Evolutionary conservation across 306 rosid genomes (phyloP).

Genomic region (Prunus fruticosa): DNA sequence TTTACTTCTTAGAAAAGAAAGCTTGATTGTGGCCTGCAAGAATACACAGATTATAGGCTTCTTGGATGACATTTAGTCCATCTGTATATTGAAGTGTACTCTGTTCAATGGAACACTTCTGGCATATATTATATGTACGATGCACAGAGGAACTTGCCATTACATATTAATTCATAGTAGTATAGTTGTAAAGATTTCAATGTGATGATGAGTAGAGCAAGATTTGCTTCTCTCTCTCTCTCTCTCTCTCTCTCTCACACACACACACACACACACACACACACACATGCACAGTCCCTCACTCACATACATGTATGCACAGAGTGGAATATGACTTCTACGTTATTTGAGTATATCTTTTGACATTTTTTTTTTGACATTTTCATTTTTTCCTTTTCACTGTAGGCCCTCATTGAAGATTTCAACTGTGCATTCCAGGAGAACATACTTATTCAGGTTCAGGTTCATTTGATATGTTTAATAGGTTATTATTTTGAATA

Average conservation of each 20-base stretch:
- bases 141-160: background rate
- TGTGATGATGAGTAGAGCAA: background rate
- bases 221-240: background rate
- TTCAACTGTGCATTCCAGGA: conserved; percentile 96
- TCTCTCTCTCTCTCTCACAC: background rate
- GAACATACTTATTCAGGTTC: conserved; percentile 78
- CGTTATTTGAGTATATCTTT: conserved; percentile 2
- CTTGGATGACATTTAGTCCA: background rate
- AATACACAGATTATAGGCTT: background rate
- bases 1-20: background rate
- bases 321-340: background rate
- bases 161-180: background rate
- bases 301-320: background rate
- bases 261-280: too few relatives aligned
- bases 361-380: background rate
- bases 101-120: background rate
- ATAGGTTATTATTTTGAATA: background rate
- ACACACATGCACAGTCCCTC: too few relatives aligned
- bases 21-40: background rate
- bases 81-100: background rate
- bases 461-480: conserved; percentile 30
- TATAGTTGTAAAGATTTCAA: background rate
- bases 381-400: conserved; percentile 4
- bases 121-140: background rate
- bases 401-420: conserved; percentile 88